These are phyloP conservation scores for Cercophora newfieldiana DNA, from an alignment of 495 filamentous ascomycete species.

Conservation along the genomic window DNA sequence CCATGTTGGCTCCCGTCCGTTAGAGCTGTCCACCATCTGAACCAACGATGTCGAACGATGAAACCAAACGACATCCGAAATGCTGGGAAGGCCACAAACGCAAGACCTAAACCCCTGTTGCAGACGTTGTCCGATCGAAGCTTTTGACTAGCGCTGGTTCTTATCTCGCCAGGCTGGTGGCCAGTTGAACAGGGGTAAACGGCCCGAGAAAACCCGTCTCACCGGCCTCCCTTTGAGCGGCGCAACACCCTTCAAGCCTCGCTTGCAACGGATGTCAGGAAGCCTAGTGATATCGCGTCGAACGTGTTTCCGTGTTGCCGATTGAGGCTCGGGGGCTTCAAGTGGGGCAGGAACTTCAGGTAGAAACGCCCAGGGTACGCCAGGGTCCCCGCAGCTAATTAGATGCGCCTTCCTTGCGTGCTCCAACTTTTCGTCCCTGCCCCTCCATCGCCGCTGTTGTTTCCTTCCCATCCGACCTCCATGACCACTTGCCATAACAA, in stretches of 20 bases:
- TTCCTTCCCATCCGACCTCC: not conserved
- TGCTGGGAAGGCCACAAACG: too few relatives aligned
- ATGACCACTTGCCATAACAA: not conserved
- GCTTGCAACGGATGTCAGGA: not conserved
- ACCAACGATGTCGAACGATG: not conserved
- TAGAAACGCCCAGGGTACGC: not conserved
- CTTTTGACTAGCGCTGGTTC: not conserved
- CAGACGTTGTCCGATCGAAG: not conserved
- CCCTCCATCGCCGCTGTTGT: not conserved
- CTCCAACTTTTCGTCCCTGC: constrained; percentile 7
- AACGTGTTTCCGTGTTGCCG: not conserved
- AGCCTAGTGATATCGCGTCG: not conserved
- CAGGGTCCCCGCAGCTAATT: constrained; percentile 8
- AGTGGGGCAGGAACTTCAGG: not conserved
- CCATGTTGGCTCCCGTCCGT: not conserved
- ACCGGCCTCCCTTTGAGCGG: not conserved
- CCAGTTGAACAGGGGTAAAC: constrained; percentile 13
- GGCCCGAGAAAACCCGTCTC: constrained; percentile 22
- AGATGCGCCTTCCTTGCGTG: not conserved
- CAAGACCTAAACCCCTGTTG: not conserved
- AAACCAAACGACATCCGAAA: not conserved
- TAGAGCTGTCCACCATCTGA: not conserved
- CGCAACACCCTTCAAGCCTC: not conserved
- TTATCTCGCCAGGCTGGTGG: constrained; percentile 26
- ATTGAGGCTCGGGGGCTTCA: not conserved